Percentiles rank a stretch among this genome's conserved stretches.
Evolutionary conservation across 345 rosid species (phyloP).

Genomic region (Turnera subulata): DNA sequence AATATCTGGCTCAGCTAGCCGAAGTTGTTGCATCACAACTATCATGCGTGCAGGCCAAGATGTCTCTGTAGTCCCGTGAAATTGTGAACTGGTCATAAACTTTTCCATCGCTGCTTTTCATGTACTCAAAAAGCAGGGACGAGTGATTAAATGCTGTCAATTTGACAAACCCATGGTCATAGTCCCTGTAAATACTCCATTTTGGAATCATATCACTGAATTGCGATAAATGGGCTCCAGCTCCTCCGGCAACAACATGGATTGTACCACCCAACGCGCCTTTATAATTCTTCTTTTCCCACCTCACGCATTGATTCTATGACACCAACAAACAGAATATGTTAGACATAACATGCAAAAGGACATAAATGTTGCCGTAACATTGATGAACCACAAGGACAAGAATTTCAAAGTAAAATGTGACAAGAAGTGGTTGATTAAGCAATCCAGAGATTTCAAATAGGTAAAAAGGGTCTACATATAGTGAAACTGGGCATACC

Average conservation of each 20-base stretch:
- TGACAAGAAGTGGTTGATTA: no score
- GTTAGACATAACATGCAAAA: neutral
- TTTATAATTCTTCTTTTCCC: constrained; percentile 50
- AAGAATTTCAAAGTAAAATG: no score
- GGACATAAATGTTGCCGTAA: no score
- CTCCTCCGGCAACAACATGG: constrained; percentile 90
- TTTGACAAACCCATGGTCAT: constrained; percentile 76
- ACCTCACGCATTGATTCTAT: constrained; percentile 66
- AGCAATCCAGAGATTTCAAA: no score
- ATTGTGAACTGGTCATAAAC: constrained; percentile 80
- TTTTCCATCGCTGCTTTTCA: constrained; percentile 69
- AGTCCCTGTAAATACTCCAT: constrained; percentile 79
- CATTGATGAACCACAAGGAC: neutral
- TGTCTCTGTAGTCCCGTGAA: constrained; percentile 77
- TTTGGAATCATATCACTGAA: constrained; percentile 46
- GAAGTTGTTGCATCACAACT: constrained; percentile 59
- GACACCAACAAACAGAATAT: constrained; percentile 12
- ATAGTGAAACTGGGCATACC: constrained; percentile 27
- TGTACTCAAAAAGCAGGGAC: constrained; percentile 78
- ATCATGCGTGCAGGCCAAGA: constrained; percentile 73
- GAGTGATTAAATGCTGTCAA: constrained; percentile 74
- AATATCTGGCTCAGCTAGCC: constrained; percentile 32
- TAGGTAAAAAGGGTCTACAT: neutral
- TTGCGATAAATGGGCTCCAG: constrained; percentile 59
- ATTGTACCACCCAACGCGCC: constrained; percentile 73